Base-by-base conservation (phyloP, 2,329 filamentous ascomycete species). In the Myriosclerotinia curreyana region DNA sequence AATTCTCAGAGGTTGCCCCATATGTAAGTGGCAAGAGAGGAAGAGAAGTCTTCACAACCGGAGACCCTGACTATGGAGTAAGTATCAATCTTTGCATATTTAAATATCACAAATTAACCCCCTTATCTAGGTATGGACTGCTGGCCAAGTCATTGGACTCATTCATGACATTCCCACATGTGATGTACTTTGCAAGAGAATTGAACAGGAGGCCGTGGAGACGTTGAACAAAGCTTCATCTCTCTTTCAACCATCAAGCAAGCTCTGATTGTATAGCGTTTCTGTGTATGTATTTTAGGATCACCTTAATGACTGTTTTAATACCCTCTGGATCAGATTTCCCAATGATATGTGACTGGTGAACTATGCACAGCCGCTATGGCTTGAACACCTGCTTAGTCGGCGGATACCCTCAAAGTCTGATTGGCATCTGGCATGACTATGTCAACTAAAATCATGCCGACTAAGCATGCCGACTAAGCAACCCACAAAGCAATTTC, bases 1-100 rank as follows among this genome's bases (percentile, higher is more conserved):
- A 97, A 71, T 99, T 99, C 71, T 83, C 88, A 67, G 92, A 97
- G 78, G 86, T 99, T 49, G 92, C 90, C 28, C 89, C 90, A 38
- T 89, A 86, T 71, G 91, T 99, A 40, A 96, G 90, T 75, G 95
- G 95, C 6, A 90, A 96, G 84, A 83, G 95, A 68, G 95, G 95
- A 40, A 84, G 91, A 67, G 84, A 97, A 80, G 95, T 98, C 7
- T 98, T 97, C 77, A 74, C 93, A 69, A 96, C 93, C 66, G 95
- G 95, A 22, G 95, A 99, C 74, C 85, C 90, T 61, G 90, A 99
- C 73, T 91, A 86, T 75, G 95, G 95, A 62, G 93, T 93, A 83
- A 81, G 88, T 86, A 44, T 61, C 31, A 55, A 49, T 28, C 36
- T 36, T 48, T 25, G 6, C 28, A 15, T 22, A n/a, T 22, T n/a